These are phyloP conservation scores for Fusarium bulbicola DNA, from an alignment of 2,329 filamentous ascomycete species.

Conservation along the genomic window DNA sequence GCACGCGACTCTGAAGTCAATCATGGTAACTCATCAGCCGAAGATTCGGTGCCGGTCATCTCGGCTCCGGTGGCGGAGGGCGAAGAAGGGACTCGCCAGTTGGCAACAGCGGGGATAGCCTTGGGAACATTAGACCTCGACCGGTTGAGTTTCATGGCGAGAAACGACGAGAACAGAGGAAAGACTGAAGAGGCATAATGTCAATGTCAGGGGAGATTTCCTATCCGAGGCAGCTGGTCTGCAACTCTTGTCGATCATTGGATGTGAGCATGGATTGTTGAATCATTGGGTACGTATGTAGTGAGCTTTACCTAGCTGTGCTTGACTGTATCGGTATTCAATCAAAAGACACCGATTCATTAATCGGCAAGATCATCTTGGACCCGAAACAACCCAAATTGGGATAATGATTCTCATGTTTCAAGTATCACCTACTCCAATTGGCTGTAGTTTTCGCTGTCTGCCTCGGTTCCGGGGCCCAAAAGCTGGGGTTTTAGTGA, in stretches of 20 bases:
- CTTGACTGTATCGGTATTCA: conserved; percentile 20
- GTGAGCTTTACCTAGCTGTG: neutral
- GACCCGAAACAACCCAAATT: conserved; percentile 20
- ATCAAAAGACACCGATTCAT: conserved; percentile 16
- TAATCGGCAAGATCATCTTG: conserved; percentile 14
- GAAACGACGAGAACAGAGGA: conserved; percentile 6
- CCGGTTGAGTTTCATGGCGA: conserved; percentile 43
- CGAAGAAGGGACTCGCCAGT: conserved; percentile 35
- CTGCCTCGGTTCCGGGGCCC: conserved; percentile 37
- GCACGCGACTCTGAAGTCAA: conserved; percentile 43
- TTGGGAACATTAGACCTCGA: conserved; percentile 47
- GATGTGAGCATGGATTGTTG: neutral
- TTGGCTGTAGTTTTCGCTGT: conserved; percentile 4
- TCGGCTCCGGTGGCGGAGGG: conserved; percentile 26
- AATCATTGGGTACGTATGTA: conserved; percentile 15
- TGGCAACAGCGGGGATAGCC: conserved; percentile 42
- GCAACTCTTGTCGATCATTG: conserved; percentile 28
- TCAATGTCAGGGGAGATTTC: conserved; percentile 2
- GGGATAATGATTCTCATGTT: conserved; percentile 21
- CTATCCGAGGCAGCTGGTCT: conserved; percentile 33
- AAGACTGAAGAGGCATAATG: conserved; percentile 2
- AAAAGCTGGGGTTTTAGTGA: conserved; percentile 40
- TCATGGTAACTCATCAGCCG: conserved; percentile 38
- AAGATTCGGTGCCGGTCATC: conserved; percentile 20
- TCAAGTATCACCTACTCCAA: conserved; percentile 6